Conservation (phyloP, 352 stramenopile genomes). For the Chrysophaeum taylorii region DNA sequence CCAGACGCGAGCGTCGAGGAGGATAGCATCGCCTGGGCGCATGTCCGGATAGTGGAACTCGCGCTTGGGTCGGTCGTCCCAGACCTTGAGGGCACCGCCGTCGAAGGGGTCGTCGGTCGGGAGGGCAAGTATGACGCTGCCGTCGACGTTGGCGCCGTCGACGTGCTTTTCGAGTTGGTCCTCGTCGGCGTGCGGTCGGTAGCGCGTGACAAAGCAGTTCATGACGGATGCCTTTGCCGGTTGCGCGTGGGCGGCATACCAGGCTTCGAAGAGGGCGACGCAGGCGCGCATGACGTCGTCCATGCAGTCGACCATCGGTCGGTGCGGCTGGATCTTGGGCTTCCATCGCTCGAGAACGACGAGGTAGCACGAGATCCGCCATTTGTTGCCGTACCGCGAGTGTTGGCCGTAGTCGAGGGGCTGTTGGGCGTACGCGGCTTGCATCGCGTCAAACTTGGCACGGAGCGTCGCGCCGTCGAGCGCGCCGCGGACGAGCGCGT, state of each 20-base stretch:
- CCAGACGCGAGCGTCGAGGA: conserved; percentile 1
- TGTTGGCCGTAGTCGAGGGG: background rate
- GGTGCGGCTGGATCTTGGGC: conserved; percentile 3
- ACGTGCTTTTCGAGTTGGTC: background rate
- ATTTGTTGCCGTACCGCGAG: background rate
- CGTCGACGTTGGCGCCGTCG: conserved; percentile 11
- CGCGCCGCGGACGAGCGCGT: background rate
- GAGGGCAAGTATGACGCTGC: background rate
- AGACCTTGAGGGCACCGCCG: conserved; percentile 1
- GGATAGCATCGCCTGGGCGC: background rate
- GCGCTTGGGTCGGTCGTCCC: background rate
- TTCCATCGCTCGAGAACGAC: conserved; percentile 5
- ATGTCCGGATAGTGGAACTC: background rate
- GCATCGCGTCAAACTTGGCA: background rate
- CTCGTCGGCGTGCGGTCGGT: background rate
- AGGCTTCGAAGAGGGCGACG: background rate
- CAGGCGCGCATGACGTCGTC: background rate
- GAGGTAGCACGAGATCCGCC: conserved; percentile 3
- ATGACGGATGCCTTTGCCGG: background rate
- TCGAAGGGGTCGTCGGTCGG: background rate
- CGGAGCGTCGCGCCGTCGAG: background rate
- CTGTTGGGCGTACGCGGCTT: background rate
- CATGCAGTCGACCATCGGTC: background rate
- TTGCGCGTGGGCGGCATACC: background rate
- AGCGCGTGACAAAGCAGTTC: conserved; percentile 4